phyloP scores from a whole-genome alignment of 2,329 filamentous ascomycete genomes.

The Xylariaceae sp. region DNA sequence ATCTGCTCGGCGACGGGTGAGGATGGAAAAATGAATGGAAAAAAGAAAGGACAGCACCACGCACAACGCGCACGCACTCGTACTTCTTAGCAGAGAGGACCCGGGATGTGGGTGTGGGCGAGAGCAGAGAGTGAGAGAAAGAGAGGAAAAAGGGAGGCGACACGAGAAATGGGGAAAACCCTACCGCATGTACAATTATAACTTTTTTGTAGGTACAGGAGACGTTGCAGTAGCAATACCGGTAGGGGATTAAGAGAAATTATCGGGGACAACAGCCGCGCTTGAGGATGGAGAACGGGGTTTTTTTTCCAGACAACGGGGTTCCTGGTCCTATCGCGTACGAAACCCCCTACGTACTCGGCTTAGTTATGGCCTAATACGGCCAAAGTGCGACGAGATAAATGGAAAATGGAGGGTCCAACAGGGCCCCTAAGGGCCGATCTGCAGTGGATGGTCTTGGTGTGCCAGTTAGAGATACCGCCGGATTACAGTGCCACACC shows the following conservation, averaged over 20 bases:
- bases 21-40: constrained; percentile 17
- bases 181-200: constrained; percentile 19
- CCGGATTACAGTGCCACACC: background rate
- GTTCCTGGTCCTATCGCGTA: background rate
- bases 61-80: constrained; percentile 24
- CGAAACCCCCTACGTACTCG: background rate
- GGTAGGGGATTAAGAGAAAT: constrained; percentile 31
- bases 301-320: constrained; percentile 15
- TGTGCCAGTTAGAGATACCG: background rate
- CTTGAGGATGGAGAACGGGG: constrained; percentile 21
- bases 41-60: constrained; percentile 29
- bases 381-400: constrained; percentile 9
- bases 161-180: constrained; percentile 26
- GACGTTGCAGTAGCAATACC: constrained; percentile 20
- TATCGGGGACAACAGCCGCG: constrained; percentile 28
- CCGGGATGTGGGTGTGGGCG: constrained; percentile 20
- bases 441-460: constrained; percentile 5
- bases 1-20: constrained; percentile 18
- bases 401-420: constrained; percentile 3
- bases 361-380: background rate
- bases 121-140: constrained; percentile 18
- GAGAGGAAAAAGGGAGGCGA: constrained; percentile 26
- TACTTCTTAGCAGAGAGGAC: constrained; percentile 18
- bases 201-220: constrained; percentile 16
- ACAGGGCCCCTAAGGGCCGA: constrained; percentile 1